Evolutionary conservation across 768 basidiomycete genomes (phyloP).

Genomic region (Lyophyllum decastes): DNA sequence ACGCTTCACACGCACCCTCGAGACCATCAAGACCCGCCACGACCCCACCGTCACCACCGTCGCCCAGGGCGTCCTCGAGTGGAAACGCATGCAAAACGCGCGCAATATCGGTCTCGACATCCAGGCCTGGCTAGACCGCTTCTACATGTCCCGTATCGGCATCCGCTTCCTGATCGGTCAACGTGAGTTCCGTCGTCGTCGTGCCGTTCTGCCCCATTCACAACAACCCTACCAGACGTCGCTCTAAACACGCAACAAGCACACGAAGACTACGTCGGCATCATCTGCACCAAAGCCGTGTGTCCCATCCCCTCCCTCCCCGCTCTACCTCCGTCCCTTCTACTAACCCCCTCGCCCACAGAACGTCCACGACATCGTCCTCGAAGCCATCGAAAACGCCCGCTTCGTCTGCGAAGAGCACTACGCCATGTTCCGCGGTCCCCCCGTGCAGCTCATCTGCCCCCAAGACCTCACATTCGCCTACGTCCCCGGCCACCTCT

Average conservation of each 20-base stretch:
- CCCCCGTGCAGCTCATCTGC: constrained; percentile 95
- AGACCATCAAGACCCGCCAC: constrained; percentile 90
- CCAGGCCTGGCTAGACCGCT: constrained; percentile 94
- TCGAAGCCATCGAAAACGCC: constrained; percentile 98
- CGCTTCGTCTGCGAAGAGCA: constrained; percentile 95
- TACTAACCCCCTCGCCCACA: constrained; percentile 25
- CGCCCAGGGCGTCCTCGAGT: constrained; percentile 94
- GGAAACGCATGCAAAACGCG: constrained; percentile 78
- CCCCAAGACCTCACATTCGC: constrained; percentile 83
- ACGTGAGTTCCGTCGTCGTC: constrained; percentile 63
- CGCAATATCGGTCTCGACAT: constrained; percentile 81
- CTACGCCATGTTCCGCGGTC: constrained; percentile 93
- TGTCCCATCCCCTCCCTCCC: constrained; percentile 27
- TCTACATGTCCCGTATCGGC: constrained; percentile 94
- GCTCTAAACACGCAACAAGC: constrained; percentile 91
- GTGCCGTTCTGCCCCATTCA: too few species aligned
- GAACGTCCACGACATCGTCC: constrained; percentile 97
- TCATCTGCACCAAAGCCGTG: constrained; percentile 92
- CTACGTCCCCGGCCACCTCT: constrained; percentile 95
- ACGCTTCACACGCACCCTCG: constrained; percentile 83
- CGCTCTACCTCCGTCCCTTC: neutral
- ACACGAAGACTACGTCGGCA: constrained; percentile 92
- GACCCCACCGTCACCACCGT: constrained; percentile 98
- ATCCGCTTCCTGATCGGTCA: constrained; percentile 98
- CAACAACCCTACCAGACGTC: constrained; percentile 58